Percentiles rank a stretch among this genome's conserved stretches.
Conservation (phyloP, 371 early-diverging fungal species). For the Phascolomyces articulosus region DNA sequence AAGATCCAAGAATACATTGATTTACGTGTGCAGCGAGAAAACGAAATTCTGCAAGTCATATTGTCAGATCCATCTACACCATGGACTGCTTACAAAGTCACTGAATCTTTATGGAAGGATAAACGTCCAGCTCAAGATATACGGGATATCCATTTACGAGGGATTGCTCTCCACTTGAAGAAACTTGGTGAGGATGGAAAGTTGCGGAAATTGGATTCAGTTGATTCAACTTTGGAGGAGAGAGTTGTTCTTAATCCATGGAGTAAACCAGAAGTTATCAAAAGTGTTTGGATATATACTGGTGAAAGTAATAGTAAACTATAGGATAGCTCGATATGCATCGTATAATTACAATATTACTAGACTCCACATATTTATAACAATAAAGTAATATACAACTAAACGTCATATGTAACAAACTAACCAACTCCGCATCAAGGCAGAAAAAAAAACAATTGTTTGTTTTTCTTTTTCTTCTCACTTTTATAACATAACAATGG, state of each 20-base stretch:
- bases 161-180: conserved; percentile 18
- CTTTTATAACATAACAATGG: conserved; percentile 46
- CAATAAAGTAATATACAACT: no score
- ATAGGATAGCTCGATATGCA: no score
- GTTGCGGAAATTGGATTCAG: not conserved
- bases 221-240: not conserved
- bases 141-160: conserved; percentile 15
- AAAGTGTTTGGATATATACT: not conserved
- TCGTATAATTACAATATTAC: no score
- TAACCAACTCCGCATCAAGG: not conserved
- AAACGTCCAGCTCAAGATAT: not conserved
- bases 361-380: not conserved
- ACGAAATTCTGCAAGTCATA: conserved; percentile 30
- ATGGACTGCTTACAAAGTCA: conserved; percentile 24
- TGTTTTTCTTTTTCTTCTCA: not conserved
- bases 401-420: no score
- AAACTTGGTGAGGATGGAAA: conserved; percentile 21
- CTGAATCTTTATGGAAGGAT: not conserved
- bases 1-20: conserved; percentile 31
- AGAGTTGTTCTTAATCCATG: not conserved
- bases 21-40: conserved; percentile 24
- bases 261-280: not conserved
- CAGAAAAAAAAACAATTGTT: not conserved
- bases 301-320: not conserved
- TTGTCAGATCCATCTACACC: conserved; percentile 14